Percentiles rank a stretch among this genome's conserved stretches.
These are phyloP conservation scores for Calonectria crousiana DNA, from an alignment of 2,329 filamentous ascomycete genomes.

Conservation along the genomic window DNA sequence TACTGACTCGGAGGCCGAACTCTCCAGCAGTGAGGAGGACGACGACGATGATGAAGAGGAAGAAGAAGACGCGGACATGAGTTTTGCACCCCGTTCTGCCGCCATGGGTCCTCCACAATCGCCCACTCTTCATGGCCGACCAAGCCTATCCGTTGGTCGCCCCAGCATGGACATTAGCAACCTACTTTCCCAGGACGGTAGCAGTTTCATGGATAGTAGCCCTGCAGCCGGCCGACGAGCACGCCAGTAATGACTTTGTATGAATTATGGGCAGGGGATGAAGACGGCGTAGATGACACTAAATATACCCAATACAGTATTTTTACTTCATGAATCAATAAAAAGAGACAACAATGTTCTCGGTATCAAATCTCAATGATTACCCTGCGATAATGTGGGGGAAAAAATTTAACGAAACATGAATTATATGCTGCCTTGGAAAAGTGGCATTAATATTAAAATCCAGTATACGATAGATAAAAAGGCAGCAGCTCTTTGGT, in stretches of 20 bases:
- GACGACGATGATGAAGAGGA: slow-evolving; percentile 52
- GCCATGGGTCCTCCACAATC: slow-evolving; percentile 51
- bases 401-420: slow-evolving; percentile 1
- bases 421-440: slow-evolving; percentile 7
- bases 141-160: slow-evolving; percentile 45
- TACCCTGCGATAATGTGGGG: background rate
- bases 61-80: slow-evolving; percentile 47
- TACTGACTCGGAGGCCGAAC: slow-evolving; percentile 78
- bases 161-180: slow-evolving; percentile 70
- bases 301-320: slow-evolving; percentile 35
- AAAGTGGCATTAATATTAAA: slow-evolving; percentile 22
- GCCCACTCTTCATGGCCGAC: slow-evolving; percentile 51
- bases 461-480: slow-evolving; percentile 13
- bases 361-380: no score
- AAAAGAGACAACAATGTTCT: background rate
- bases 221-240: slow-evolving; percentile 58
- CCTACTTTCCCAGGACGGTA: slow-evolving; percentile 68
- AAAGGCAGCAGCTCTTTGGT: background rate
- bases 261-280: slow-evolving; percentile 22
- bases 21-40: slow-evolving; percentile 63
- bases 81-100: slow-evolving; percentile 55
- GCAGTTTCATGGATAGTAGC: slow-evolving; percentile 68
- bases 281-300: slow-evolving; percentile 27
- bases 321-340: background rate
- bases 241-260: slow-evolving; percentile 37